phyloP scores from a whole-genome alignment of 306 rosid genomes.

The Heteromeles arbutifolia region DNA sequence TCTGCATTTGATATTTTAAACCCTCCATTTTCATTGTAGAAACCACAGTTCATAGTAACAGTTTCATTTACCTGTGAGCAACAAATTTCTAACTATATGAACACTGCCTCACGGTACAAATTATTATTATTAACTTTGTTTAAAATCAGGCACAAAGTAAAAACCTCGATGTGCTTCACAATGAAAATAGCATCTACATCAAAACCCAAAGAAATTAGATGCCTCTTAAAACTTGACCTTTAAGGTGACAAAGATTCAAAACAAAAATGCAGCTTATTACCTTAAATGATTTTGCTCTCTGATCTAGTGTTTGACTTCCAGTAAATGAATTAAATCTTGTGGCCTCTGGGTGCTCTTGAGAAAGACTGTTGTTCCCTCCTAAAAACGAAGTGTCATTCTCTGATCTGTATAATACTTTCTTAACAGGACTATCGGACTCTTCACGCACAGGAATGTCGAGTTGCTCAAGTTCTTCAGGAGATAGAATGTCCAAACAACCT shows the following conservation, averaged over 20 bases:
- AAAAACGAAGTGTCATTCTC: conserved; percentile 34
- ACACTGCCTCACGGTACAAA: not conserved
- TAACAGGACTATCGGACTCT: conserved; percentile 36
- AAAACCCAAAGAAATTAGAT: not conserved
- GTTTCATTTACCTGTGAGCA: conserved; percentile 55
- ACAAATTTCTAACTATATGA: conserved; percentile 10
- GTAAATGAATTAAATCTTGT: conserved; percentile 73
- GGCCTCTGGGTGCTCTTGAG: conserved; percentile 34
- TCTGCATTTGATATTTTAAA: conserved; percentile 72
- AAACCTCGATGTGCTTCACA: not conserved
- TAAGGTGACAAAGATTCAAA: not conserved
- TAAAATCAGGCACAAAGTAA: not conserved
- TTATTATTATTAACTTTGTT: not conserved
- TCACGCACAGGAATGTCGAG: conserved; percentile 47
- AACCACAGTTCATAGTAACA: conserved; percentile 71
- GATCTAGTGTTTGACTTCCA: conserved; percentile 76
- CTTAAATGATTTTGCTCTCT: conserved; percentile 67
- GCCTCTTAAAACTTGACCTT: not conserved
- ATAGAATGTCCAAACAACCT: conserved; percentile 85
- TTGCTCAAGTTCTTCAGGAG: conserved; percentile 77
- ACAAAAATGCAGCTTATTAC: conserved; percentile 42
- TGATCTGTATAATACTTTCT: conserved; percentile 40
- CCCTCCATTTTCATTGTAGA: conserved; percentile 71
- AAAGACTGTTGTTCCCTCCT: conserved; percentile 31
- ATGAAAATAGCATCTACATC: not conserved